phyloP scores from a whole-genome alignment of 176 grass and related monocot species.

The Musa schizocarpa region DNA sequence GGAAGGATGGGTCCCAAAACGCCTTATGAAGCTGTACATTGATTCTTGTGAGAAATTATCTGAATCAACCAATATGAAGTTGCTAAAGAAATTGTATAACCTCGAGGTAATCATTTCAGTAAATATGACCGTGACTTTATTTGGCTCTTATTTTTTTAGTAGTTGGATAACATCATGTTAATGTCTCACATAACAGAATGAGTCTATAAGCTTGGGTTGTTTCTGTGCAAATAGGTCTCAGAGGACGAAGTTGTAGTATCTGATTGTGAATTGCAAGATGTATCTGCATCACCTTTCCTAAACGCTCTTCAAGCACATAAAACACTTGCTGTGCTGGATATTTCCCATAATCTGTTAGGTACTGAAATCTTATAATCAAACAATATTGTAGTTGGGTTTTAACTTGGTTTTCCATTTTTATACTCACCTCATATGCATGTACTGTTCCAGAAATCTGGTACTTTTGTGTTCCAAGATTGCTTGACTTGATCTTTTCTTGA shows the following conservation, averaged over 20 bases:
- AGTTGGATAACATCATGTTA: slow-evolving; percentile 16
- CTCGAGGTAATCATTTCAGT: slow-evolving; percentile 54
- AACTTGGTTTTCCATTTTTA: neutral
- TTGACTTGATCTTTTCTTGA: neutral
- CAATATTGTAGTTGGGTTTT: neutral
- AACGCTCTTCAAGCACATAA: slow-evolving; percentile 77
- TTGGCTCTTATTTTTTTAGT: neutral
- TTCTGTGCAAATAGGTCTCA: slow-evolving; percentile 53
- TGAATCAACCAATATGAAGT: slow-evolving; percentile 61
- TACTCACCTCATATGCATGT: neutral
- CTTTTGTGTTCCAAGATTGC: neutral
- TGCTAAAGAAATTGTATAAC: slow-evolving; percentile 78
- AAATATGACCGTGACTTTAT: neutral
- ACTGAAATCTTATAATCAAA: slow-evolving; percentile 8
- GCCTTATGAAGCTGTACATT: slow-evolving; percentile 79
- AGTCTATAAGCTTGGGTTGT: slow-evolving; percentile 4
- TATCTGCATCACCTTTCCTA: slow-evolving; percentile 62
- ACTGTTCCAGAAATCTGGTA: neutral
- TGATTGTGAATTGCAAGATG: slow-evolving; percentile 81
- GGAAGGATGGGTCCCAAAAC: slow-evolving; percentile 78
- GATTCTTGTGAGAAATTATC: slow-evolving; percentile 71
- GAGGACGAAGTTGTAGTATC: slow-evolving; percentile 92
- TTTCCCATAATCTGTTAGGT: slow-evolving; percentile 96
- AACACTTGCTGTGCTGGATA: slow-evolving; percentile 76
- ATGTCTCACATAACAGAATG: neutral